Conservation (phyloP, 148 eudicot species). For the Chenopodium berlandieri region DNA sequence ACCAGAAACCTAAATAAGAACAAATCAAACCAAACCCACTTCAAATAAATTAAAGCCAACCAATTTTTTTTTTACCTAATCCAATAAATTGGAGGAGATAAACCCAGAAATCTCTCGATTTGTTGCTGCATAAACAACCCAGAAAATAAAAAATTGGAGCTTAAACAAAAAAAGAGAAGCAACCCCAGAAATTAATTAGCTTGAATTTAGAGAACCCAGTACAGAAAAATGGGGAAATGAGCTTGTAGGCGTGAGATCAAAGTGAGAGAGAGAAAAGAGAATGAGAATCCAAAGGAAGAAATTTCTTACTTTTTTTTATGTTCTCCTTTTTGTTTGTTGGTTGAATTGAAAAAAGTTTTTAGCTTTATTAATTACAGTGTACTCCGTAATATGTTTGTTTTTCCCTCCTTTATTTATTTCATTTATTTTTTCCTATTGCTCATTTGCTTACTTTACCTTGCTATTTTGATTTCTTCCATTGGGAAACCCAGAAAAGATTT, state of each 20-base stretch:
- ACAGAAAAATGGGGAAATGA: slow-evolving; percentile 21
- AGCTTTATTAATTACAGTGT: not conserved
- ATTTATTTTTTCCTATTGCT: not conserved
- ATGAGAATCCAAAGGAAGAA: slow-evolving; percentile 43
- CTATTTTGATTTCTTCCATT: slow-evolving; percentile 16
- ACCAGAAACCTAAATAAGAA: slow-evolving; percentile 41
- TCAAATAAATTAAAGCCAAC: slow-evolving; percentile 22
- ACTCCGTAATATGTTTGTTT: not conserved
- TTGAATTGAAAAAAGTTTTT: slow-evolving; percentile 12
- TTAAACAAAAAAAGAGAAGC: slow-evolving; percentile 30
- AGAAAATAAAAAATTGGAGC: not conserved
- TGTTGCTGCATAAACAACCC: slow-evolving; percentile 17
- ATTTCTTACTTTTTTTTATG: slow-evolving; percentile 22
- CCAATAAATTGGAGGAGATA: slow-evolving; percentile 7
- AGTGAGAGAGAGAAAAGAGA: slow-evolving; percentile 23
- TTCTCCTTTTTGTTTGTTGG: slow-evolving; percentile 27
- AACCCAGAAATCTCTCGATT: slow-evolving; percentile 3
- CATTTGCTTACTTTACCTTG: not conserved
- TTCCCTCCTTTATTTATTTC: not conserved
- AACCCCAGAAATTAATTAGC: slow-evolving; percentile 44
- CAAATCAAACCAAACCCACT: slow-evolving; percentile 45
- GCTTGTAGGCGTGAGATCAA: slow-evolving; percentile 38
- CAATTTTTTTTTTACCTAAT: slow-evolving; percentile 32
- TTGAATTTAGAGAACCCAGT: slow-evolving; percentile 34
- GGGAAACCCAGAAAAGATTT: slow-evolving; percentile 20